phyloP scores from a whole-genome alignment of 805 yeast species.

The Nakazawaea wyomingensis region DNA sequence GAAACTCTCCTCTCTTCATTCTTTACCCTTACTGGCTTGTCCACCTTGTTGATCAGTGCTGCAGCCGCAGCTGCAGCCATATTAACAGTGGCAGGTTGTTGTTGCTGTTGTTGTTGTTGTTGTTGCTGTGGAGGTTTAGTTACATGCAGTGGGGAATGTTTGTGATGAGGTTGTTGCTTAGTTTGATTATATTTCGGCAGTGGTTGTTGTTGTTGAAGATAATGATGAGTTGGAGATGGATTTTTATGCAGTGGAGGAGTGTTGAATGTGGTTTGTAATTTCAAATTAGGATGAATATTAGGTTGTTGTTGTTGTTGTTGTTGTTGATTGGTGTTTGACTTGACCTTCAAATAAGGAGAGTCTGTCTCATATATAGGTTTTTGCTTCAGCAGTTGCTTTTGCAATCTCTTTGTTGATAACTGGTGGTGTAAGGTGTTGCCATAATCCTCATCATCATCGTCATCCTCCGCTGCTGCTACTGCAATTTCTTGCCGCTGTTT shows the following conservation, averaged over 20 bases:
- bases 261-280: conserved; percentile 23
- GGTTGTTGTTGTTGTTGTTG: conserved; percentile 13
- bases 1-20: conserved; percentile 48
- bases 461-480: neutral
- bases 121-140: conserved; percentile 21
- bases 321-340: conserved; percentile 14
- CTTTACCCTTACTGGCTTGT: conserved; percentile 17
- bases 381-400: conserved; percentile 9
- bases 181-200: conserved; percentile 14
- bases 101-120: conserved; percentile 10
- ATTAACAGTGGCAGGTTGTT: conserved; percentile 9
- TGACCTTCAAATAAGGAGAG: conserved; percentile 11
- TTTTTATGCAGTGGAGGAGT: conserved; percentile 13
- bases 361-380: conserved; percentile 13
- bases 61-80: conserved; percentile 32
- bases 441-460: neutral
- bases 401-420: conserved; percentile 12
- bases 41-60: conserved; percentile 24
- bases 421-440: conserved; percentile 5
- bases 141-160: conserved; percentile 15
- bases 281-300: conserved; percentile 29
- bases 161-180: conserved; percentile 17
- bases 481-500: no score
- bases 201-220: conserved; percentile 18
- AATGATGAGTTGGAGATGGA: conserved; percentile 1